These are phyloP conservation scores for Schoenoplectus triqueter DNA, from an alignment of 202 grass and related monocot genomes.

Conservation along the genomic window DNA sequence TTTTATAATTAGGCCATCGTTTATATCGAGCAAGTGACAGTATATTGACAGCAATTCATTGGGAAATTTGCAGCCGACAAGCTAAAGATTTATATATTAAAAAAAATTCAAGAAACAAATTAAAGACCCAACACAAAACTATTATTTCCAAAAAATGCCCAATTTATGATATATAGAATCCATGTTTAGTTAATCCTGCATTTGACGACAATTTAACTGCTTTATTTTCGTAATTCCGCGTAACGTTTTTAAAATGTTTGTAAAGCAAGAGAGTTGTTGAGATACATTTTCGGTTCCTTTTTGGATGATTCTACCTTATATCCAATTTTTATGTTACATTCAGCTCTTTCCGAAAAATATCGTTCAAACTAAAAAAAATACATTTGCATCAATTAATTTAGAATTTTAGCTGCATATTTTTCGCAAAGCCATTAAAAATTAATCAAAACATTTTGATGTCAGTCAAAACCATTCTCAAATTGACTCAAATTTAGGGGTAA, in stretches of 20 bases:
- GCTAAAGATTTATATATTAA: background rate
- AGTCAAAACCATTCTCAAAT: too few species aligned
- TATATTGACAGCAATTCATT: slow-evolving; percentile 4
- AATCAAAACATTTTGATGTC: too few species aligned
- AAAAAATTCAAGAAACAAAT: background rate
- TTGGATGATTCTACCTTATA: background rate
- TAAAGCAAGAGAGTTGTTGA: too few species aligned
- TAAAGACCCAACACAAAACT: background rate
- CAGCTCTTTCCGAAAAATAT: too few species aligned
- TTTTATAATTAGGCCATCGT: background rate
- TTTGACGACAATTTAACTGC: too few species aligned
- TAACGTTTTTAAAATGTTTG: background rate
- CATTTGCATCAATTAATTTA: too few species aligned
- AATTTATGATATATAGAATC: background rate
- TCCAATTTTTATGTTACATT: too few species aligned
- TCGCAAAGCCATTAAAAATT: too few species aligned
- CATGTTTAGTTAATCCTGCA: background rate
- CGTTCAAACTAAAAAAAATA: too few species aligned
- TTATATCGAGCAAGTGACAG: background rate
- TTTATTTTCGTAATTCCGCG: background rate
- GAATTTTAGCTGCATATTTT: too few species aligned
- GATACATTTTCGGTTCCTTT: background rate
- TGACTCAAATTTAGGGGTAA: too few species aligned
- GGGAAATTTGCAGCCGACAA: background rate
- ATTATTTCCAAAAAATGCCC: background rate